Base-by-base conservation (phyloP, 768 basidiomycete species). In the Suillus placidus region DNA sequence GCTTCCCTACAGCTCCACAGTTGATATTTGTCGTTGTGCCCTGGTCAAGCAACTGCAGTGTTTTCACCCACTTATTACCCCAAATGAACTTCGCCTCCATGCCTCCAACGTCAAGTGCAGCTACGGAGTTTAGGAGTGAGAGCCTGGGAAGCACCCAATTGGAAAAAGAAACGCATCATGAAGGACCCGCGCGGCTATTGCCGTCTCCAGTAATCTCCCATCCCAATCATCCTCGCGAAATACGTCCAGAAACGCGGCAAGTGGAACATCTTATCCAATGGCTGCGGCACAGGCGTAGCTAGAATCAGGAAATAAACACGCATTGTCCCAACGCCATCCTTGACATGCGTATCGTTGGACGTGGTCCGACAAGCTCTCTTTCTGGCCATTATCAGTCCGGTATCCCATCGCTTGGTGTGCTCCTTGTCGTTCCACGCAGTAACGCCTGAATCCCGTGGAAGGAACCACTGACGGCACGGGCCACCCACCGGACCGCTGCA, bases 401-500 rank as follows among this genome's bases (percentile, higher is more conserved):
- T 84, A 87, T 1, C 91, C 90, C 73, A 83, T 82, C 35, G 83
- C 84, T 88, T 90, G 54, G 62, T 73, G 40, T 79, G 77, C 23
- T 80, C 76, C 16, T 63, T 74, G 0, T 80, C 79, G 40, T 72
- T 70, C 83, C 86, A 88, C n/a, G 80, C 71, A n/a, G 75, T 73
- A 4, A 79, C 83, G 62, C 86, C 85, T 20, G 83, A 76, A 63
- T 91, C 86, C 86, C 20, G 77, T 76, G 18, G 76, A 71, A 0
- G 88, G 86, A 0, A 93, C 81, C n/a, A 81, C 82, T 58, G 81
- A 81, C 0, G 94, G 94, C 6, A 96, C 81, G 0, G 89, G 83
- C 95, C 95, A 98, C 26, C 91, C 91, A 49, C 96, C 96, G 32
- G 91, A 87, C 32, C 91, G 88, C 76, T 96, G 94, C 35, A 93